Percentiles rank a stretch among this genome's conserved stretches.
Evolutionary conservation across 179 eudicot genomes (phyloP).

Genomic region (Silene coronaria): DNA sequence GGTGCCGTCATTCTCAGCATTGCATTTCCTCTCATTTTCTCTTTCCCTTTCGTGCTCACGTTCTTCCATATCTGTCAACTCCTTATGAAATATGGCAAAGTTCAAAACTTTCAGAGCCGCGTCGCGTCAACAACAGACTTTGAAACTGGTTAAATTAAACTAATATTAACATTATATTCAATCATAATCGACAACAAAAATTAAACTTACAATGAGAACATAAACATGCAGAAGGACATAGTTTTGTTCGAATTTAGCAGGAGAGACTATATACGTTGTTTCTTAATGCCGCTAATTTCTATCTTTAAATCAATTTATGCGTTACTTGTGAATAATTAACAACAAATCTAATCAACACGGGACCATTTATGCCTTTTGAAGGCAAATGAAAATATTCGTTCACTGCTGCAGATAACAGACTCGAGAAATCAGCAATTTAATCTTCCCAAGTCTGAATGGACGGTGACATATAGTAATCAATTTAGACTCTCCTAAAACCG

Average conservation of each 20-base stretch:
- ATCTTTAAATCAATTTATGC: neutral
- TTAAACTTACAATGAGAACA: neutral
- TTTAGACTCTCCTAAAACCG: neutral
- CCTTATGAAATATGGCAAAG: constrained; percentile 95
- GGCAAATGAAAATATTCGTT: neutral
- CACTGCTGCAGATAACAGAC: neutral
- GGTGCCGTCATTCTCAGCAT: constrained; percentile 51
- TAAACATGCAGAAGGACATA: neutral
- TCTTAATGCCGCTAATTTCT: neutral
- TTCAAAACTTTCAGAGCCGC: constrained; percentile 93
- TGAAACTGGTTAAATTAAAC: constrained; percentile 45
- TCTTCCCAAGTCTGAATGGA: neutral
- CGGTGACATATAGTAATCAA: neutral
- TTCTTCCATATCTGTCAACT: constrained; percentile 93
- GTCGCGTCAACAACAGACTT: constrained; percentile 86
- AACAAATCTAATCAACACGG: neutral
- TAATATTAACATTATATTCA: neutral
- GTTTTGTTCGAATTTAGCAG: neutral
- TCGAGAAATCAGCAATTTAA: neutral
- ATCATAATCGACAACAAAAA: neutral
- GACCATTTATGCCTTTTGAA: neutral
- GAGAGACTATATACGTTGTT: neutral
- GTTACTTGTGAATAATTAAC: neutral
- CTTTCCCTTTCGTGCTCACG: constrained; percentile 73
- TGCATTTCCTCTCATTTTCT: constrained; percentile 64